phyloP scores from a whole-genome alignment of 2,329 filamentous ascomycete species.

The Rhynchosporium secalis region DNA sequence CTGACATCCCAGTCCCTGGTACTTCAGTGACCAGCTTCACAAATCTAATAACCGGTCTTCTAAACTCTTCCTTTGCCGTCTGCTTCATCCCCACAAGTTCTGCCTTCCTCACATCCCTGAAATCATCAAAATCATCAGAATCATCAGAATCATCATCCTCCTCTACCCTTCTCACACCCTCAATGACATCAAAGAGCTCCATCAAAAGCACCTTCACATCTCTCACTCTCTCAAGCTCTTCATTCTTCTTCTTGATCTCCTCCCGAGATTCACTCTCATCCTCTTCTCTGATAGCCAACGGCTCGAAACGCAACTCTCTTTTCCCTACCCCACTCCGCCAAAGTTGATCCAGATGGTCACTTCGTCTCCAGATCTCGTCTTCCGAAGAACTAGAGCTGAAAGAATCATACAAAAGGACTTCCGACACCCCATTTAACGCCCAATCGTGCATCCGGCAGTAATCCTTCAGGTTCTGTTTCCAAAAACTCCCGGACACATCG shows the following conservation, averaged over 20 bases:
- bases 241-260: background rate
- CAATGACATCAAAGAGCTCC: background rate
- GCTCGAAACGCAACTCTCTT: constrained; percentile 16
- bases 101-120: background rate
- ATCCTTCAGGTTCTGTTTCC: constrained; percentile 20
- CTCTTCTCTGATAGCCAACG: background rate
- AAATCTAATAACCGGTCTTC: constrained; percentile 3
- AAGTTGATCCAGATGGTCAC: constrained; percentile 20
- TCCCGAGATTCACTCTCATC: background rate
- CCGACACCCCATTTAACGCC: constrained; percentile 17
- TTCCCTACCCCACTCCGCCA: background rate
- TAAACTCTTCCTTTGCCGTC: constrained; percentile 1
- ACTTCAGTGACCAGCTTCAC: background rate
- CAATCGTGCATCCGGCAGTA: constrained; percentile 11
- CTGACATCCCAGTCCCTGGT: background rate
- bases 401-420: constrained; percentile 17
- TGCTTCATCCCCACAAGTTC: background rate
- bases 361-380: constrained; percentile 11
- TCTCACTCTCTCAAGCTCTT: background rate
- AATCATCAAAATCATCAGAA: background rate
- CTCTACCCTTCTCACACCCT: background rate
- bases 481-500: constrained; percentile 21
- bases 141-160: background rate
- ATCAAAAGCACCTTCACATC: constrained; percentile 3
- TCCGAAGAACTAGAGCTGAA: background rate